These are phyloP conservation scores for Rhodotorula sp. DNA, from an alignment of 1,284 basidiomycete species.

Conservation along the genomic window DNA sequence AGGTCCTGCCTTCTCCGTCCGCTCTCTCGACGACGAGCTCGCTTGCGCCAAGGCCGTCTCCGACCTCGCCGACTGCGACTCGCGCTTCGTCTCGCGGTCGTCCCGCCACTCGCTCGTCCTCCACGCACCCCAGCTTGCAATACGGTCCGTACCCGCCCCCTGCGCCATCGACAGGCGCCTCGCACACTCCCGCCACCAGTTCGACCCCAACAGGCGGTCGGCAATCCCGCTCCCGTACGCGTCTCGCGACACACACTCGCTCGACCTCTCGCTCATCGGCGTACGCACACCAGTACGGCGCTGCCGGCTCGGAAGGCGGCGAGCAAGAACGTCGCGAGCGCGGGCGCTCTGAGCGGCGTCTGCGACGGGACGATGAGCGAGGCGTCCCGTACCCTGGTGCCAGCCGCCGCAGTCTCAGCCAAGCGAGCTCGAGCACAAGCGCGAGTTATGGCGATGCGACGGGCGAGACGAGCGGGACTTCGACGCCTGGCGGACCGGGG, in stretches of 20 bases:
- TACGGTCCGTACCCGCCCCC: not conserved
- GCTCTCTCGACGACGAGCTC: not conserved
- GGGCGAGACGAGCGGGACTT: too few relatives aligned
- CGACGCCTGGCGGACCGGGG: not conserved
- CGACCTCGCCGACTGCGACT: not conserved
- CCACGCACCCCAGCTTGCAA: not conserved
- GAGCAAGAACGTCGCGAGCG: constrained; percentile 16
- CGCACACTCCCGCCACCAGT: too few relatives aligned
- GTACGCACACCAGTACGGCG: constrained; percentile 1
- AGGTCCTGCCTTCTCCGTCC: not conserved
- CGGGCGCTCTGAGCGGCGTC: constrained; percentile 17
- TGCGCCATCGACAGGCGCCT: constrained; percentile 3
- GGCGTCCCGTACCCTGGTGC: not conserved
- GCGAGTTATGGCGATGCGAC: not conserved
- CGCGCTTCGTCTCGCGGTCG: not conserved
- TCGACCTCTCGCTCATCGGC: constrained; percentile 6
- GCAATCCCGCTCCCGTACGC: constrained; percentile 6
- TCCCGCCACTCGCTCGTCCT: not conserved
- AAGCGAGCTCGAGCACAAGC: constrained; percentile 16
- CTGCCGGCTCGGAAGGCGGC: constrained; percentile 1
- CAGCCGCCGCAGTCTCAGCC: constrained; percentile 4
- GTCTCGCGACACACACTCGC: not conserved
- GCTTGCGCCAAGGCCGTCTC: not conserved
- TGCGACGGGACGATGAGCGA: constrained; percentile 23
- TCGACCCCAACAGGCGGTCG: too few relatives aligned